These are phyloP conservation scores for Pseudonitzschia pungens DNA, from an alignment of 108 stramenopile genomes.

Conservation along the genomic window DNA sequence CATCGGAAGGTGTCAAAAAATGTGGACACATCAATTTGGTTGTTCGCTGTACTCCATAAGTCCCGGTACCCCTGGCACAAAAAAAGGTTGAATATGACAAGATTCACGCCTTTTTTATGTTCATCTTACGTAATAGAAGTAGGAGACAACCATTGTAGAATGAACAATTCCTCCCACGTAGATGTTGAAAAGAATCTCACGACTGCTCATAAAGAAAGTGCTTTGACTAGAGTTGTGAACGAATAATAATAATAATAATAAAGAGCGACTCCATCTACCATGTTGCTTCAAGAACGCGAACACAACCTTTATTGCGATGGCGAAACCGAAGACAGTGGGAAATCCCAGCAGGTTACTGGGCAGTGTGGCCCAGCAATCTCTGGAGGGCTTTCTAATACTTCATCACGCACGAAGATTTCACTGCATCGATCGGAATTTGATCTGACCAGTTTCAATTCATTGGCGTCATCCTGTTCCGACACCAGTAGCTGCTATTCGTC, in stretches of 20 bases:
- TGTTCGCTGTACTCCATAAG: too few species aligned
- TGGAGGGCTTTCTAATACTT: background rate
- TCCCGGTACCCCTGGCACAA: too few species aligned
- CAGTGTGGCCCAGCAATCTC: background rate
- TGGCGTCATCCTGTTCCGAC: constrained; percentile 1
- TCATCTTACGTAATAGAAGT: too few species aligned
- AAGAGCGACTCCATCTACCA: background rate
- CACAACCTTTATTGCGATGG: background rate
- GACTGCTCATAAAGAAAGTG: too few species aligned
- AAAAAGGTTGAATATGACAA: too few species aligned
- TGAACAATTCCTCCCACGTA: too few species aligned
- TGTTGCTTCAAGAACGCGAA: constrained; percentile 15
- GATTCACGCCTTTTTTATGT: too few species aligned
- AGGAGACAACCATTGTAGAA: too few species aligned
- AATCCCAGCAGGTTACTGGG: background rate
- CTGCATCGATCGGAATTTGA: constrained; percentile 3
- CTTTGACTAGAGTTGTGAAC: too few species aligned
- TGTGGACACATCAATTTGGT: background rate
- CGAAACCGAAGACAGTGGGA: background rate
- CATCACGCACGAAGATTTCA: background rate
- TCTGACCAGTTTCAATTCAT: constrained; percentile 2
- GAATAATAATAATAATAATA: too few species aligned
- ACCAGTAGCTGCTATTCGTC: background rate
- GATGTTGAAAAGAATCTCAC: too few species aligned
- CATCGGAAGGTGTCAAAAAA: constrained; percentile 8